Percentiles rank a stretch among this genome's conserved stretches.
Evolutionary conservation across 192 early-diverging fungal species (phyloP).

Genomic region (Phycomyces nitens): DNA sequence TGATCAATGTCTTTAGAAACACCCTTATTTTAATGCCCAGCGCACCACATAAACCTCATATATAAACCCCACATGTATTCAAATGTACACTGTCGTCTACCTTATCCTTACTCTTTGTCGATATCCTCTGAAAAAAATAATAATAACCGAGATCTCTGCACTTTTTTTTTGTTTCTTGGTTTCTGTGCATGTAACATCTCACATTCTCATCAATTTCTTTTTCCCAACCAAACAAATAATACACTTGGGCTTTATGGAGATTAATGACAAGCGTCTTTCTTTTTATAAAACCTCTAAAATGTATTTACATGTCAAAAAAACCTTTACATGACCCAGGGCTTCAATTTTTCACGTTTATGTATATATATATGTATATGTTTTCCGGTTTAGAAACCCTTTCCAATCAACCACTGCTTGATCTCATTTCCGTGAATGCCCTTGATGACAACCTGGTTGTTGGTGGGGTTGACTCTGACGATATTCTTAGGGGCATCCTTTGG

Average conservation of each 20-base stretch:
- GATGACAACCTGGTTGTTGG: conserved; percentile 54
- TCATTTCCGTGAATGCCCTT: conserved; percentile 47
- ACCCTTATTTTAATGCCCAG: conserved; percentile 6
- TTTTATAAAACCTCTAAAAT: background rate
- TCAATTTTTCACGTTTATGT: background rate
- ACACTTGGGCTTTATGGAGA: no score
- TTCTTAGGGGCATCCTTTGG: conserved; percentile 26
- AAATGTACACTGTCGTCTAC: background rate
- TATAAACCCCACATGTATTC: no score
- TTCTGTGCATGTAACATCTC: no score
- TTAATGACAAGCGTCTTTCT: background rate
- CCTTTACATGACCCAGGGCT: background rate
- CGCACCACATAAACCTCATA: no score
- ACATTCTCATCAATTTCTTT: no score
- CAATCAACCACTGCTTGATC: conserved; percentile 52
- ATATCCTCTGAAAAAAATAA: background rate
- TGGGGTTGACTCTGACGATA: conserved; percentile 33
- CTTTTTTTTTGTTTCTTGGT: no score
- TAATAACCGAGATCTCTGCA: no score
- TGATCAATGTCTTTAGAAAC: background rate
- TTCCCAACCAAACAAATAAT: no score
- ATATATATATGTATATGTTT: background rate
- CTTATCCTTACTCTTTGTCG: background rate
- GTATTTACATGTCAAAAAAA: background rate
- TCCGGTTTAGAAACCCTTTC: conserved; percentile 49